These are phyloP conservation scores for grape (Vitis vinifera) DNA, from an alignment of 164 flowering plant genomes.

Conservation along the genomic window ASM3070453v1 NC_081817.1:2074501-2075000, in stretches of 20 bases:
- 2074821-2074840: conserved; percentile 83
- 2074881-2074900: conserved; percentile 79
- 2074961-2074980: not conserved
- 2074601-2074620: not conserved
- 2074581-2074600: not conserved
- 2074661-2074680: too few relatives aligned
- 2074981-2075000: not conserved
- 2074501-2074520: too few relatives aligned
- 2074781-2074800: conserved; percentile 35
- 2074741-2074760: not conserved
- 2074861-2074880: conserved; percentile 89
- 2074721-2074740: not conserved
- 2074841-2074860: conserved; percentile 93
- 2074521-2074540: too few relatives aligned
- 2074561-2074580: not conserved
- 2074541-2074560: too few relatives aligned
- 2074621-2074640: too few relatives aligned
- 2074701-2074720: too few relatives aligned
- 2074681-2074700: too few relatives aligned
- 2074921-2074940: conserved; percentile 84
- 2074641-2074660: too few relatives aligned
- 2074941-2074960: not conserved
- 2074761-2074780: not conserved
- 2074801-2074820: conserved; percentile 67
- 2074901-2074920: conserved; percentile 77